Conservation (phyloP, 305 asterid species). For the Fraxinus latifolia region DNA sequence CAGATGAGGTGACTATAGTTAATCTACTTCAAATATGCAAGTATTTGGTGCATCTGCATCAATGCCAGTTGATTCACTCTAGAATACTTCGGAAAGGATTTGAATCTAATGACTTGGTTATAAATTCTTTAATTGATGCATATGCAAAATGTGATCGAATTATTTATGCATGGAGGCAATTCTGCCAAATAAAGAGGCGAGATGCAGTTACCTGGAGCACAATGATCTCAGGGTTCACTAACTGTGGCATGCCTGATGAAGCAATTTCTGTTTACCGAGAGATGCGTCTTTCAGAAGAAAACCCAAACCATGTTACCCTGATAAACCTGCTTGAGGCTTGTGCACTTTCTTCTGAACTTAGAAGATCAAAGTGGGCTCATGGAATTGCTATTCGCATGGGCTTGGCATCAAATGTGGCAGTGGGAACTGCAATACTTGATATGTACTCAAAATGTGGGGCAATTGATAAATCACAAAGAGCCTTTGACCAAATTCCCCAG, state of each 20-base stretch:
- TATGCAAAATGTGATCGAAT: constrained; percentile 67
- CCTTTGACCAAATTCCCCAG: constrained; percentile 50
- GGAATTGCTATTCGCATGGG: constrained; percentile 64
- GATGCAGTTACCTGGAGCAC: constrained; percentile 88
- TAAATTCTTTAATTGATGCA: constrained; percentile 69
- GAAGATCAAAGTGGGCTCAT: constrained; percentile 63
- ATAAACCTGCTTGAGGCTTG: constrained; percentile 80
- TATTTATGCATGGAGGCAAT: constrained; percentile 48
- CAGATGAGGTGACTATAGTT: constrained; percentile 74
- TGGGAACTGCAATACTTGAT: constrained; percentile 78
- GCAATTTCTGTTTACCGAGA: constrained; percentile 57
- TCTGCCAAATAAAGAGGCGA: constrained; percentile 45
- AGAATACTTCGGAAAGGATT: constrained; percentile 48
- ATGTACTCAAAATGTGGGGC: constrained; percentile 87
- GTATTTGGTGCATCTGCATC: constrained; percentile 40
- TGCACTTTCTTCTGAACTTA: constrained; percentile 60
- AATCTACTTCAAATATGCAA: constrained; percentile 67
- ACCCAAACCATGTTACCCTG: constrained; percentile 53
- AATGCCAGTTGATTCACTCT: constrained; percentile 62
- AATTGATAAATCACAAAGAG: constrained; percentile 57
- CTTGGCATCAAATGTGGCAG: constrained; percentile 52
- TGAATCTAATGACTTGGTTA: constrained; percentile 57
- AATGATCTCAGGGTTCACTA: constrained; percentile 79
- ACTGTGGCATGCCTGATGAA: constrained; percentile 71
- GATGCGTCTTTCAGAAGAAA: constrained; percentile 40